Evolutionary conservation across 176 grass and related monocot species (phyloP), one percentile per base, ranked within the genome.

Genomic region (Alloteropsis semialata): DNA sequence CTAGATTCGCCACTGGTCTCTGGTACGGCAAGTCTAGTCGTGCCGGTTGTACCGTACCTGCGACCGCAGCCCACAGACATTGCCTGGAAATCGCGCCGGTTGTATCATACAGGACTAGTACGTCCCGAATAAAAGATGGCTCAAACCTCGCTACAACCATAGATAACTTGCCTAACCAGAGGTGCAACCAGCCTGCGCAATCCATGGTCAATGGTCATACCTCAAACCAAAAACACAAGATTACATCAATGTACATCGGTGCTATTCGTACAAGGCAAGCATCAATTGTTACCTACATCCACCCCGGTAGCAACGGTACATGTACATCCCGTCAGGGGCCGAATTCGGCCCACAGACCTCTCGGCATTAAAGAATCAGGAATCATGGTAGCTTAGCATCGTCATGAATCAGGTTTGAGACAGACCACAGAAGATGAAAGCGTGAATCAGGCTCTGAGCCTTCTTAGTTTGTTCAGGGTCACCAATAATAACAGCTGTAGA

Each of bases 401-500:
- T 48, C 6, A 10, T 7, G 5, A 21, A 69, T 86, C 80, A 92
- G 33, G 74, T 83, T 62, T 80, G 76, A 56, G 75, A 73, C 6
- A 91, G 69, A 65, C 92, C 92, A 72, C 92, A 94, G 25, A 94
- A 88, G 27, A 94, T 94, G 66, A 91, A 94, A 0, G 86, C 85
- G 39, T 94, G 92, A 56, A 94, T 81, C 44, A 94, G 71, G 58
- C 92, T 86, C 53, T 91, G 92, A 1, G 88, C 92, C 79, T 65
- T 94, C 81, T 75, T 90, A 19, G 57, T 88, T 53, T 91, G 88
- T 29, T 91, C 88, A 10, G 70, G 64, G 54, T 85, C 84, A 61
- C 92, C 92, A n/a, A 38, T 68, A 72, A 94, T 77, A 53, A 78
- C 74, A 61, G 91, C 8, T 24, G 11, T 61, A 62, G 82, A 78